These are phyloP conservation scores for Solanum chacoense DNA, from an alignment of 305 asterid genomes.

Conservation along the genomic window DNA sequence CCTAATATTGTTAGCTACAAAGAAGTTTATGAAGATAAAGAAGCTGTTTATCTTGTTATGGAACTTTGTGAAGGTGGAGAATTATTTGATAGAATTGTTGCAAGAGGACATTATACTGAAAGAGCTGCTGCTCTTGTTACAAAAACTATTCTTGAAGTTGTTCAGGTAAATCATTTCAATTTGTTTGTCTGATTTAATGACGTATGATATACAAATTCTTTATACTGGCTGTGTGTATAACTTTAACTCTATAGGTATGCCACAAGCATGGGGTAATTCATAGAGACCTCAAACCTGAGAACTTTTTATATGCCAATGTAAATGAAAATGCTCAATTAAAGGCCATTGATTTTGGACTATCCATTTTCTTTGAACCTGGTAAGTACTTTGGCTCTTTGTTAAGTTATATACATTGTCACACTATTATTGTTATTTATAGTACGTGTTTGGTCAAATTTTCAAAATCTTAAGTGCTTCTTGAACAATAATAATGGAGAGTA, in stretches of 20 bases:
- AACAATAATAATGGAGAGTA: not conserved
- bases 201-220: not conserved
- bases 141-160: constrained; percentile 77
- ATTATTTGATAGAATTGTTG: constrained; percentile 77
- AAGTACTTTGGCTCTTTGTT: not conserved
- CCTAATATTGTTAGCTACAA: constrained; percentile 67
- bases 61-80: constrained; percentile 95
- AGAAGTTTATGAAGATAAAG: constrained; percentile 72
- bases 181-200: not conserved
- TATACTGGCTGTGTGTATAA: not conserved
- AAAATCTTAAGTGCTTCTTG: too few relatives aligned
- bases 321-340: constrained; percentile 57
- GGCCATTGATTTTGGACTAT: constrained; percentile 92
- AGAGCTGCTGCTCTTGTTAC: constrained; percentile 74
- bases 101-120: constrained; percentile 77
- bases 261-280: constrained; percentile 85
- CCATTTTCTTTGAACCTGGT: constrained; percentile 76
- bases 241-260: constrained; percentile 31
- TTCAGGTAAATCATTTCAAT: constrained; percentile 36
- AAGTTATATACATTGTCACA: not conserved
- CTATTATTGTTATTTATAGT: not conserved
- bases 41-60: constrained; percentile 78
- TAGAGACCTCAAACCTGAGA: constrained; percentile 86
- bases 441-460: not conserved
- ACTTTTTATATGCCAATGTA: constrained; percentile 46